Base-by-base conservation (phyloP, 139 green algal species). In the Chlamydomonas sp. region DNA sequence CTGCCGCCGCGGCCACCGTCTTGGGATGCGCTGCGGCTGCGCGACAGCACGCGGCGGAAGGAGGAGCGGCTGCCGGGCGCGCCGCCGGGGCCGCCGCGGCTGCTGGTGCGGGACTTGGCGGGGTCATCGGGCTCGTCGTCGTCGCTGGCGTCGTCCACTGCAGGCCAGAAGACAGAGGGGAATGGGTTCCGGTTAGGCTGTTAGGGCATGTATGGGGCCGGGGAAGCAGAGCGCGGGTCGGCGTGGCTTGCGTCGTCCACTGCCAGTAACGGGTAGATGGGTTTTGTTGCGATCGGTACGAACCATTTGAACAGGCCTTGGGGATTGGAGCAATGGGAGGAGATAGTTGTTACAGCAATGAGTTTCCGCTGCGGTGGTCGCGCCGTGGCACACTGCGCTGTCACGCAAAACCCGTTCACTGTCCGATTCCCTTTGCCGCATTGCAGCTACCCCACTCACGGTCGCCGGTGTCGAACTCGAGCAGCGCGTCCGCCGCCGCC, bases 401-500 rank as follows among this genome's bases (percentile, higher is more conserved):
- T 49, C 31, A 49, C 31, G 31, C 31, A 49, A 49, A 49, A 49
- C 31, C 31, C 31, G 31, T 49, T 49, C 31, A 49, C 31, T 49
- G 31, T 49, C 31, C 31, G 31, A 49, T 49, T 49, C 31, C 31
- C 31, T 49, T 49, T 49, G 31, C 31, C 31, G 31, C 31, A 49
- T 49, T 49, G 31, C 31, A 49, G 72, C 62, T 9, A 62, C 63
- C 59, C 8, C 72, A 69, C 84, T 86, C 90, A 88, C 80, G 83
- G 73, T 93, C 88, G 5, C 87, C 90, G 2, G 84, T 89, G 78
- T 93, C 90, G 84, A 91, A 91, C 88, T 93, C 90, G 58, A 93
- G 59, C 61, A 93, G 81, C 31, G 87, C 78, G 68, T 91, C 89
- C 4, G 89, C 92, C 9, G 88, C 82, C 2, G 85, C 72, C 88